Evolutionary conservation across 2,329 filamentous ascomycete genomes (phyloP), one percentile per base, ranked within the genome.

Genomic region (Ophiosphaerella korrae): DNA sequence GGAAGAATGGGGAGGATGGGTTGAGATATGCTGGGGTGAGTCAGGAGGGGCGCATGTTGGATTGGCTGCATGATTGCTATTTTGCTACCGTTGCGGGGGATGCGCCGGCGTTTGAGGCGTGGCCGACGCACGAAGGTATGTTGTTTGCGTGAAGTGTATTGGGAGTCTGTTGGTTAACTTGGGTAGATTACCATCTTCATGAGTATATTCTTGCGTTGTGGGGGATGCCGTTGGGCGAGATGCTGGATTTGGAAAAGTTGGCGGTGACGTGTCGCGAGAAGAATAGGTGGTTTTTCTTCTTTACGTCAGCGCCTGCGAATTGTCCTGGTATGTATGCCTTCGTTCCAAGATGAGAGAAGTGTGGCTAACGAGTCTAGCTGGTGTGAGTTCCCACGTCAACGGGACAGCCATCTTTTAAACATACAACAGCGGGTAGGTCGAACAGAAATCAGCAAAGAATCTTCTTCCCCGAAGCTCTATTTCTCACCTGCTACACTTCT

Each of bases 41-140:
- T 40, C 81, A 83, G 56, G 80, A 82, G 42, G 72, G 82, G 41
- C 80, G 80, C 38, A 80, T 86, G 3, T 74, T 84, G 7, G 80
- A 83, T 45, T 90, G 87, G 86, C 55, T 90, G 51, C 87, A 88
- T 75, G 85, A 90, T 63, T 83, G 80, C 57, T 85, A 86, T 45
- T 89, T 90, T 58, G 78, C 86, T 0, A 84, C 83, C 0, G 85
- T 88, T 1, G 85, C 81, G 0, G 84, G 84, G 0, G 88, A 90
- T 64, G 75, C 80, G 11, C 82, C 81, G 16, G 77, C 81, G 0
- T 88, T 90, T 54, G 88, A 90, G 73, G 79, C 81, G 0, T 83
- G 84, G 71, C 85, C 86, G 2, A 81, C 82, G 0, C 45, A 81
- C 31, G 75, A 78, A 46, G 58, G 66, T 64, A 53, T 40, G 60